A percentile compares a stretch with the other conserved stretches of the same genome.
Evolutionary conservation across 805 yeast species (phyloP).

Genomic region (Metschnikowia bowlesiae): DNA sequence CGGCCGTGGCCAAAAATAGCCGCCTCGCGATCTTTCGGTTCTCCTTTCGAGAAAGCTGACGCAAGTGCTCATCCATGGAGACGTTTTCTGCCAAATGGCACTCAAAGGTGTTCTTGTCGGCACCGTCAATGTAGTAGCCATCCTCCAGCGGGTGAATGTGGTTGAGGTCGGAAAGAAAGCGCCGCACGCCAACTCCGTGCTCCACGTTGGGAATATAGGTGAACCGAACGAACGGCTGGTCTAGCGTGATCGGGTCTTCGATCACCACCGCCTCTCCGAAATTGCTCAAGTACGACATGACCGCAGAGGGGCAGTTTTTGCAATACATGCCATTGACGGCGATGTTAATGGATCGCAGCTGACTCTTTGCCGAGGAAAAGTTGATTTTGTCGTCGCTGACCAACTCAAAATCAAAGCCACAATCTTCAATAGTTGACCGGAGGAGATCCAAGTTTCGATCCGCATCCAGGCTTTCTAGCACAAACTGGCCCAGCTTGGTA

Average conservation of each 20-base stretch:
- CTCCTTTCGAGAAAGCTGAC: conserved; percentile 46
- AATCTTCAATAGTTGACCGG: conserved; percentile 53
- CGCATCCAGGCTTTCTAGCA: conserved; percentile 42
- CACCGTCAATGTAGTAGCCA: conserved; percentile 15
- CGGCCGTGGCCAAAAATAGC: conserved; percentile 44
- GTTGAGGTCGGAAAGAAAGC: conserved; percentile 47
- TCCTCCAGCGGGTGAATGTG: conserved; percentile 33
- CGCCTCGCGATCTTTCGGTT: conserved; percentile 43
- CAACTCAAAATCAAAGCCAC: conserved; percentile 60
- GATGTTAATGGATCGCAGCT: conserved; percentile 54
- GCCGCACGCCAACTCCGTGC: conserved; percentile 49
- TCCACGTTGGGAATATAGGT: conserved; percentile 56
- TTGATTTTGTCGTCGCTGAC: conserved; percentile 41
- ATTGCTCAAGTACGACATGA: conserved; percentile 44
- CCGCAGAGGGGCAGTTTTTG: conserved; percentile 58
- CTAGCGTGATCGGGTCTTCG: conserved; percentile 51
- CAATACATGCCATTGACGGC: conserved; percentile 66
- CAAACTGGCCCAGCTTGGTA: conserved; percentile 59
- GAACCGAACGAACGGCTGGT: conserved; percentile 55
- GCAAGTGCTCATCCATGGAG: conserved; percentile 61
- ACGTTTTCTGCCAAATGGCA: conserved; percentile 51
- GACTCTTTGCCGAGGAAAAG: conserved; percentile 44
- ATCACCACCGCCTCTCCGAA: conserved; percentile 57
- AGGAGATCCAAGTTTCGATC: conserved; percentile 34
- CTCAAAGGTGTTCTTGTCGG: conserved; percentile 32